Conservation (phyloP, 2,329 filamentous ascomycete species). For the Fusarium torreyae region DNA sequence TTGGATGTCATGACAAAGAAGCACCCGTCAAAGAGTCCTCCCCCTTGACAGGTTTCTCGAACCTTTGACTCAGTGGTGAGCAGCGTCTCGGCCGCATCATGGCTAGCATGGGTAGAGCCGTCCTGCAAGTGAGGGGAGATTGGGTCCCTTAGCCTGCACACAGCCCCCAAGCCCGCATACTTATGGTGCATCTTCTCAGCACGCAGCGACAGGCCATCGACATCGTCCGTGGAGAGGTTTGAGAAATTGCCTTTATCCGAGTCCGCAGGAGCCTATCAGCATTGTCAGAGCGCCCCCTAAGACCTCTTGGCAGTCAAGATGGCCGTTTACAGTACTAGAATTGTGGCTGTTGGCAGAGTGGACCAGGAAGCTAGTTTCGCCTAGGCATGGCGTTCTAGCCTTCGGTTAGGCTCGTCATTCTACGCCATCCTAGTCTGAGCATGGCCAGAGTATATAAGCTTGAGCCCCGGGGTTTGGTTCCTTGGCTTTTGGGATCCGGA, state of each 20-base stretch:
- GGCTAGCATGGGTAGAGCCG: conserved; percentile 30
- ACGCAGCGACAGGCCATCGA: conserved; percentile 28
- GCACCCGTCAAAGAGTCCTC: conserved; percentile 8
- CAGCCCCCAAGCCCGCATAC: conserved; percentile 43
- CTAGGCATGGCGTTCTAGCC: conserved; percentile 39
- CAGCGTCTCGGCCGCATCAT: conserved; percentile 36
- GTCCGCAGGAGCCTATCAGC: conserved; percentile 45
- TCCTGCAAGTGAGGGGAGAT: conserved; percentile 32
- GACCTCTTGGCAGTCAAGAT: conserved; percentile 42
- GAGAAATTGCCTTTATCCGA: conserved; percentile 28
- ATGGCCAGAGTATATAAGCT: conserved; percentile 48
- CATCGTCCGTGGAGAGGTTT: conserved; percentile 38
- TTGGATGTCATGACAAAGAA: conserved; percentile 37
- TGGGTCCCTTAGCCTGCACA: conserved; percentile 38
- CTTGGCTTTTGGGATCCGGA: conserved; percentile 25
- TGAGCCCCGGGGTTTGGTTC: conserved; percentile 33
- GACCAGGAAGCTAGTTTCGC: conserved; percentile 43
- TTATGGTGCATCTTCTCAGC: conserved; percentile 26
- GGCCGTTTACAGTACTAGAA: conserved; percentile 34
- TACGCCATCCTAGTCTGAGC: conserved; percentile 39
- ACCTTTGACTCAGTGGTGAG: conserved; percentile 23
- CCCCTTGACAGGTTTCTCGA: conserved; percentile 34
- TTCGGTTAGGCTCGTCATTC: conserved; percentile 42
- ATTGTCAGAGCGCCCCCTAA: conserved; percentile 19
- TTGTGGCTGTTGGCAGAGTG: conserved; percentile 47